These are phyloP conservation scores for Boechera retrofracta DNA, from an alignment of 345 rosid species.

Conservation along the genomic window DNA sequence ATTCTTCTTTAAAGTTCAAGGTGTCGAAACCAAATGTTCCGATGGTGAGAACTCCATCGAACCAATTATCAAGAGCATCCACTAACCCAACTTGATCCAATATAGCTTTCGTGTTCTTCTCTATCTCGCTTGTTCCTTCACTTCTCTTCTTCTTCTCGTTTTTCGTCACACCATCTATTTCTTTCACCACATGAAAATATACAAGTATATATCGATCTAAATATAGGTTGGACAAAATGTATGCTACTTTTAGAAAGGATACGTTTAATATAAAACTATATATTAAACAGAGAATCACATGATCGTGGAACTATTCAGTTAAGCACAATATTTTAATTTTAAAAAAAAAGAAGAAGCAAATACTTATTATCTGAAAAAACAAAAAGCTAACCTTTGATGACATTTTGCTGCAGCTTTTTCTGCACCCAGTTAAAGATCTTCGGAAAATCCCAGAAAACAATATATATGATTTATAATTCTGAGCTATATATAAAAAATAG, in stretches of 20 bases:
- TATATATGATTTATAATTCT: not conserved
- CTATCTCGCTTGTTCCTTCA: conserved; percentile 57
- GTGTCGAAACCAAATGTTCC: conserved; percentile 89
- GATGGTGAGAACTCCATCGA: conserved; percentile 79
- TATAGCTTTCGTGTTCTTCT: conserved; percentile 62
- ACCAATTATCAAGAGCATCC: conserved; percentile 81
- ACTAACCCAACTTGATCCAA: conserved; percentile 68
- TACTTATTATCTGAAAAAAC: not conserved
- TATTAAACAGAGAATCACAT: conserved; percentile 23
- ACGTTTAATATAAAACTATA: conserved; percentile 17
- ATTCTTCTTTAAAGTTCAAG: conserved; percentile 50
- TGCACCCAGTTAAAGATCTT: conserved; percentile 95
- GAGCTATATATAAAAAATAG: not conserved
- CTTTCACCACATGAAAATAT: conserved; percentile 24
- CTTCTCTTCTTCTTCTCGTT: conserved; percentile 59
- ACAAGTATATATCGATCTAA: not conserved
- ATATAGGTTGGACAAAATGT: not conserved
- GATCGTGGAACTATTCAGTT: conserved; percentile 3
- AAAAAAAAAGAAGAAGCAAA: not conserved
- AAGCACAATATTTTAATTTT: not conserved
- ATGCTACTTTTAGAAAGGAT: not conserved
- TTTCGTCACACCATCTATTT: conserved; percentile 53
- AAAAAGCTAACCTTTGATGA: conserved; percentile 62
- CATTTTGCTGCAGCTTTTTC: conserved; percentile 63
- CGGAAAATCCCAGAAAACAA: conserved; percentile 9